phyloP scores from a whole-genome alignment of 768 basidiomycete species.

The Termitomyces sp. region DNA sequence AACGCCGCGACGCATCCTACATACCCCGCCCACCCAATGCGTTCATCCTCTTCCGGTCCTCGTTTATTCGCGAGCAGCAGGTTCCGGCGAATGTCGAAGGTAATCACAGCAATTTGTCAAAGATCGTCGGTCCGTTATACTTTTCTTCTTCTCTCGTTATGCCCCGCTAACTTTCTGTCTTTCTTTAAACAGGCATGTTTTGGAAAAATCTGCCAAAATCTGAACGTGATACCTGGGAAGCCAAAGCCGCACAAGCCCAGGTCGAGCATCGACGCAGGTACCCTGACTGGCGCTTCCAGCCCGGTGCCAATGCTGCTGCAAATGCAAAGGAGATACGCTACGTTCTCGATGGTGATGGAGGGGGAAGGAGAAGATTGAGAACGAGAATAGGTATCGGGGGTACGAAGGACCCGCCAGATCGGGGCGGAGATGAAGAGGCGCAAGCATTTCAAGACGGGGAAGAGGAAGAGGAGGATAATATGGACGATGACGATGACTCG shows the following conservation, averaged over 20 bases:
- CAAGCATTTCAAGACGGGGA: not conserved
- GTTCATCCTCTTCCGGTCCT: slow-evolving; percentile 82
- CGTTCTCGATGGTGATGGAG: not conserved
- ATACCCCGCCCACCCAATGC: slow-evolving; percentile 84
- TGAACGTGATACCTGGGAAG: slow-evolving; percentile 74
- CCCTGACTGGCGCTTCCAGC: slow-evolving; percentile 80
- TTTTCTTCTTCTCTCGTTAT: not conserved
- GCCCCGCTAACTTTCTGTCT: not conserved
- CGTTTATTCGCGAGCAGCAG: slow-evolving; percentile 68
- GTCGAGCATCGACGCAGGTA: slow-evolving; percentile 69
- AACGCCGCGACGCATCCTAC: slow-evolving; percentile 63
- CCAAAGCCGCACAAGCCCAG: slow-evolving; percentile 61
- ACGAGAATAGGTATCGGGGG: not conserved
- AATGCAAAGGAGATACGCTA: slow-evolving; percentile 23
- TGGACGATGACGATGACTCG: not conserved
- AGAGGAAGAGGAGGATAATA: not conserved
- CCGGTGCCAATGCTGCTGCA: slow-evolving; percentile 40
- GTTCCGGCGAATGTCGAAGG: slow-evolving; percentile 74
- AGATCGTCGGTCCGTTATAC: slow-evolving; percentile 60
- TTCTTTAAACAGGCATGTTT: slow-evolving; percentile 46
- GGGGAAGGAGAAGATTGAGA: not conserved
- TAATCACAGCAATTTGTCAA: slow-evolving; percentile 73
- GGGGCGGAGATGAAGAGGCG: too few relatives aligned
- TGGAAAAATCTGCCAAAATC: slow-evolving; percentile 68
- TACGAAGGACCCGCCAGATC: not conserved